Percentiles rank a stretch among this genome's conserved stretches.
Evolutionary conservation across 176 grass and related monocot species (phyloP).

Genomic region (Musa beccarii): DNA sequence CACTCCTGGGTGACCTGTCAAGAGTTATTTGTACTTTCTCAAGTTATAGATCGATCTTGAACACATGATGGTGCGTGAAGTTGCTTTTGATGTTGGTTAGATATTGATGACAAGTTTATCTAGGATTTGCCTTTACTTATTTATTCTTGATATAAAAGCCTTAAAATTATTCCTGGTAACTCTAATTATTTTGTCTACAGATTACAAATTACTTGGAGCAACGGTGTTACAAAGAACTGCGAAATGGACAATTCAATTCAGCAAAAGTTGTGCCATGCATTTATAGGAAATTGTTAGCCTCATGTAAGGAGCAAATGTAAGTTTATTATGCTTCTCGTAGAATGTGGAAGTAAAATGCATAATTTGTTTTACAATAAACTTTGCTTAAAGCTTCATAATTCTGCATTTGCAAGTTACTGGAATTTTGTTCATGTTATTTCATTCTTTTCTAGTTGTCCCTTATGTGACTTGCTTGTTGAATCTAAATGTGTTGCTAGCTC

Average conservation of each 20-base stretch:
- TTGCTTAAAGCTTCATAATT: neutral
- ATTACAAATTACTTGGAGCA: conserved; percentile 79
- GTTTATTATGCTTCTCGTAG: conserved; percentile 20
- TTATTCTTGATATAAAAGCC: too few species aligned
- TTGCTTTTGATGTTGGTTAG: too few species aligned
- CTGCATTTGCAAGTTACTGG: neutral
- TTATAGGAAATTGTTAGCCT: conserved; percentile 75
- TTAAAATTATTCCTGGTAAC: neutral
- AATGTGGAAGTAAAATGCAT: conserved; percentile 2
- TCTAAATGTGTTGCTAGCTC: too few species aligned
- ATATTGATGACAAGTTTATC: too few species aligned
- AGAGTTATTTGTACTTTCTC: neutral
- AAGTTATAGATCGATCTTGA: neutral
- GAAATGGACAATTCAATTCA: conserved; percentile 51
- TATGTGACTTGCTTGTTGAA: neutral
- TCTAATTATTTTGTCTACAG: conserved; percentile 32
- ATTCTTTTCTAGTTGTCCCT: neutral
- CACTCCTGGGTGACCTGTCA: too few species aligned
- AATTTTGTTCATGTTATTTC: neutral
- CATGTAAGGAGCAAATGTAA: conserved; percentile 90
- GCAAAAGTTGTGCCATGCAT: conserved; percentile 82
- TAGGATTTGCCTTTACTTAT: too few species aligned
- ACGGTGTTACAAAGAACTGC: conserved; percentile 90
- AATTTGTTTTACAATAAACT: neutral
- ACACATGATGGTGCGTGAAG: neutral